Evolutionary conservation across 2,329 filamentous ascomycete genomes (phyloP).

Genomic region (Epichloe gansuensis): DNA sequence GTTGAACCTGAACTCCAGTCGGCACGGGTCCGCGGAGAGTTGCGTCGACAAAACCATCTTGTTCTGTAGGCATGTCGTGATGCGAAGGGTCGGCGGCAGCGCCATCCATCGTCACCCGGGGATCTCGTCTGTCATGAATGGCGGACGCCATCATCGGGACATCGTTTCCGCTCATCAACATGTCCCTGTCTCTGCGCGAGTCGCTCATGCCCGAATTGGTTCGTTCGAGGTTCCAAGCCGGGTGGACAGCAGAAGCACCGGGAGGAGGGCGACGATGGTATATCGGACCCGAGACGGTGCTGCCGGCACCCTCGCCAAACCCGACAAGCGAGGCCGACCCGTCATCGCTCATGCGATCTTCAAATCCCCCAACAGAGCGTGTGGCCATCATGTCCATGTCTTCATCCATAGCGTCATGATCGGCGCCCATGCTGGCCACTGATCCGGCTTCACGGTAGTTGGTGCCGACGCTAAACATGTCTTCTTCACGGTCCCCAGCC

Average conservation of each 20-base stretch:
- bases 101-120: constrained; percentile 56
- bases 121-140: constrained; percentile 42
- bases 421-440: constrained; percentile 41
- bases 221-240: constrained; percentile 34
- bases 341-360: constrained; percentile 76
- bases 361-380: constrained; percentile 37
- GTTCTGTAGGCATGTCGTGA: constrained; percentile 33
- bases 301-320: constrained; percentile 84
- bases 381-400: constrained; percentile 33
- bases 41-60: constrained; percentile 50
- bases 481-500: constrained; percentile 46
- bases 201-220: constrained; percentile 41
- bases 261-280: constrained; percentile 41
- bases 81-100: constrained; percentile 43
- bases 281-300: constrained; percentile 69
- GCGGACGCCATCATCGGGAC: constrained; percentile 33
- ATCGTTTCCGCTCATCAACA: constrained; percentile 21
- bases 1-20: constrained; percentile 15
- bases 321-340: constrained; percentile 73
- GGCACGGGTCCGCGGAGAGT: constrained; percentile 46
- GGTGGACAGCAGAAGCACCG: constrained; percentile 23
- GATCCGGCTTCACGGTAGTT: constrained; percentile 44
- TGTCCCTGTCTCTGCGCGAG: constrained; percentile 23
- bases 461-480: constrained; percentile 58
- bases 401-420: constrained; percentile 38